Evolutionary conservation across 2,329 filamentous ascomycete species (phyloP), one percentile per base, ranked within the genome.

Genomic region (Pestalotiopsis sp.): DNA sequence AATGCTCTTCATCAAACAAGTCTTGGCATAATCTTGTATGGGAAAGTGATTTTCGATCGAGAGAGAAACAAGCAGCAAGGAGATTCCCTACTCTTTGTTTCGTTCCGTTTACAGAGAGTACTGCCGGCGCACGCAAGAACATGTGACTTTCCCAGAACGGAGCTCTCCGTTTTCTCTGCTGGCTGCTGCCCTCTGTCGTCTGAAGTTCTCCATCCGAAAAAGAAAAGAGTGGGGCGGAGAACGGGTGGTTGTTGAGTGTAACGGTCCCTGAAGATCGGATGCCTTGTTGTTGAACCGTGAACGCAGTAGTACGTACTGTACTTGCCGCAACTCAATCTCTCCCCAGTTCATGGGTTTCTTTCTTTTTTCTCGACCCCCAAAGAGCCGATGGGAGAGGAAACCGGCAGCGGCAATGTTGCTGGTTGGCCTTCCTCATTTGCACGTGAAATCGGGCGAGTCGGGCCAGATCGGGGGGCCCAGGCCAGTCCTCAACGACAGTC

Each of bases 111-210:
- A 11, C 20, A 36, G 57, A 59, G 23, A 59, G 23, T 13, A 59
- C 20, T 27, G 57, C 57, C 57, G 23, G 27, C 57, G 57, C 25
- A 39, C n/a, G 59, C 59, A 20, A 27, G 20, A 27, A 36, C 59
- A 62, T 62, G 59, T 62, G 59, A 62, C 31, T 38, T 20, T 62
- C 31, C 59, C 59, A 62, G 27, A 59, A 36, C 59, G 59, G 31
- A 12, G 27, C n/a, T 61, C 59, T 39, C 59, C 59, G 59, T 61
- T 11, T 36, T 38, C 17, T 39, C 20, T n/a, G 7, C 45, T n/a
- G 17, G 7, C 45, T n/a, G 17, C 11, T 6, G 41, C 13, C 41
- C 41, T 45, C 20, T 52, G 6, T 52, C 45, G 45, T 52, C 45
- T 52, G 45, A 52, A 52, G 41, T 14, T 17, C 20, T 20, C 20